Conservation (phyloP, 768 basidiomycete genomes). For the Rubroboletus pulcherrimus region DNA sequence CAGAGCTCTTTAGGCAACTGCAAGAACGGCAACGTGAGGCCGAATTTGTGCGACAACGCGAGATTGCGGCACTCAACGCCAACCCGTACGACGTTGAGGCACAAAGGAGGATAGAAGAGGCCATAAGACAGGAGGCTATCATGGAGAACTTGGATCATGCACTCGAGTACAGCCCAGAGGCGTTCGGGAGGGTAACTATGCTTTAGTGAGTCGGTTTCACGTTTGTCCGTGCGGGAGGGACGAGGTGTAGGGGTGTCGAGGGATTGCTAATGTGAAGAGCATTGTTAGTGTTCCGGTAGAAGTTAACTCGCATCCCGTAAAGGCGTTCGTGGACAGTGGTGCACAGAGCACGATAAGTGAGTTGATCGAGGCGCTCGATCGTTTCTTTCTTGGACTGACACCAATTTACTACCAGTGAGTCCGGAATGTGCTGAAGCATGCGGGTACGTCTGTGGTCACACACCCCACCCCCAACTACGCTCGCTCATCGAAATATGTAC, state of each 20-base stretch:
- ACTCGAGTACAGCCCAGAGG: slow-evolving; percentile 88
- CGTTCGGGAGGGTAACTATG: slow-evolving; percentile 94
- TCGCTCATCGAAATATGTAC: neutral
- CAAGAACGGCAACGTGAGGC: slow-evolving; percentile 50
- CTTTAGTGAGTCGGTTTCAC: slow-evolving; percentile 69
- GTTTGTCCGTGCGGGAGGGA: neutral
- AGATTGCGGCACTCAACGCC: slow-evolving; percentile 68
- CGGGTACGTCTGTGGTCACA: slow-evolving; percentile 51
- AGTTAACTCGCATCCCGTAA: slow-evolving; percentile 85
- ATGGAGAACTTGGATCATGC: slow-evolving; percentile 93
- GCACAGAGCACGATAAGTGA: slow-evolving; percentile 95
- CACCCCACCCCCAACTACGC: neutral
- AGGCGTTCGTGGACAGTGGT: slow-evolving; percentile 97
- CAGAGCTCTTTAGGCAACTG: slow-evolving; percentile 62
- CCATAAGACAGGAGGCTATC: slow-evolving; percentile 84
- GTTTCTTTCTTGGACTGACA: slow-evolving; percentile 3
- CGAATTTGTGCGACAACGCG: slow-evolving; percentile 56
- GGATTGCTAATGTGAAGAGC: slow-evolving; percentile 10
- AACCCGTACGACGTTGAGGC: slow-evolving; percentile 93
- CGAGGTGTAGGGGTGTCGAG: neutral
- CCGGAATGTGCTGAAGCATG: slow-evolving; percentile 90
- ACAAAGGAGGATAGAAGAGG: slow-evolving; percentile 90
- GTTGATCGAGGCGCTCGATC: slow-evolving; percentile 21
- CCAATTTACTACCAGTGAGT: slow-evolving; percentile 54
- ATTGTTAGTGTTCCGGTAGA: slow-evolving; percentile 75